Evolutionary conservation across 768 basidiomycete genomes (phyloP).

Genomic region (Punctularia strigosozonata): DNA sequence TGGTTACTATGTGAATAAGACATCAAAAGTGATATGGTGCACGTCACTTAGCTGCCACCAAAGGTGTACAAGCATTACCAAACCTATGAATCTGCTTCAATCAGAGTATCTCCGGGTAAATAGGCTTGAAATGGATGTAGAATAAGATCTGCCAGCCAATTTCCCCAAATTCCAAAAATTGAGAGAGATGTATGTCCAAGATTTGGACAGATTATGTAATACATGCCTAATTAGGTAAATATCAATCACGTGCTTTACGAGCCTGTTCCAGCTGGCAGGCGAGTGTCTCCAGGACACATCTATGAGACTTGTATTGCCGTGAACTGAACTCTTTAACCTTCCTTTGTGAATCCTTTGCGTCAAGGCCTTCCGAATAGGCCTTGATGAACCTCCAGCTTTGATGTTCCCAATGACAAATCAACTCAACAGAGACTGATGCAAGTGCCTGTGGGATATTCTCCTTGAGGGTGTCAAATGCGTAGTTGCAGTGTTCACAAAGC

Average conservation of each 20-base stretch:
- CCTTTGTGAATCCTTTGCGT: conserved; percentile 17
- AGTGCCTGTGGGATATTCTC: conserved; percentile 14
- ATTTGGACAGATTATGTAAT: background rate
- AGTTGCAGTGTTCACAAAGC: conserved; percentile 9
- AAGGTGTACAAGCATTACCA: background rate
- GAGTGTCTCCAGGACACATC: conserved; percentile 12
- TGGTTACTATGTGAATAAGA: too few relatives aligned
- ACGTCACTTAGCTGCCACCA: background rate
- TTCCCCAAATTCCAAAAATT: background rate
- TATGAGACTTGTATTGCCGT: conserved; percentile 14
- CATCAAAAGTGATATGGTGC: background rate
- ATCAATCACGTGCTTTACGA: background rate
- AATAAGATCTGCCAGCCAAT: background rate
- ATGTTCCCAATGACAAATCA: conserved; percentile 23
- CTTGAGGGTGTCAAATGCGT: conserved; percentile 15
- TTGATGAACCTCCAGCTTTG: conserved; percentile 19
- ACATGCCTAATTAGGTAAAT: too few relatives aligned
- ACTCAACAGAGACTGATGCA: conserved; percentile 8
- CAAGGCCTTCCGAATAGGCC: conserved; percentile 19
- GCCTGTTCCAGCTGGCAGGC: background rate
- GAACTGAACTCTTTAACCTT: conserved; percentile 22
- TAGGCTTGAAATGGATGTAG: background rate
- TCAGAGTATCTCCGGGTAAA: background rate
- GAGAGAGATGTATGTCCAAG: background rate
- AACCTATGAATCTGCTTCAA: background rate